Base-by-base conservation (phyloP, 129 eudicot genomes). In the Chrysanthemum lavandulifolium region DNA sequence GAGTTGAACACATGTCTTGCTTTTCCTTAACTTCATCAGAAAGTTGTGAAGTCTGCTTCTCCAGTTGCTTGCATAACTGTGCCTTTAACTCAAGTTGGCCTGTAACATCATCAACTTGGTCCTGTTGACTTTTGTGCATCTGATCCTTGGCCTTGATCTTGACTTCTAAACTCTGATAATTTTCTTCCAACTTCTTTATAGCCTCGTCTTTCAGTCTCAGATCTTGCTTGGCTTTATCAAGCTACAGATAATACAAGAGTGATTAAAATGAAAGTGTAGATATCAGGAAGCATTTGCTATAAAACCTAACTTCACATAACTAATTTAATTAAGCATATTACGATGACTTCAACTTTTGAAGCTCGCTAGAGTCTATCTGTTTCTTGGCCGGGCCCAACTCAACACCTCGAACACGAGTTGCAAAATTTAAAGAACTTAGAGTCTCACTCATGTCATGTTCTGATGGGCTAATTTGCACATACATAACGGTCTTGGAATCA, bases 371-470 rank as follows among this genome's bases (percentile, higher is more conserved):
- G 45, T 82, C 83, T 16, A 75, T 55, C 61, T 82, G 86, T 52
- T 73, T 82, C 63, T 69, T 82, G 53, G 83, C 81, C 0, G 83
- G 86, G 63, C 83, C 83, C 80, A 82, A 56, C 59, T 82, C 86
- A 43, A 82, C 72, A 33, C 86, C 86, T 25, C 83, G 61, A 14
- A 79, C 83, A n/a, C 86, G 67, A 65, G 75, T 82, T 3, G 83
- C 83, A 52, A 82, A 82, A 31, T 78, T 82, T 63, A 82, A 65
- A 29, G 83, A 82, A 51, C 86, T 74, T 40, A 78, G 36, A 52
- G 86, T 78, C 72, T 82, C 86, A 49, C 75, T 78, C 58, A 82
- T 12, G 71, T 82, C 83, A n/a, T 69, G 58, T 54, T 78, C 86
- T 21, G 81, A 74, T 12, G 81, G 86, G 68, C 86, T 82, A 47